Percentiles rank a stretch among this genome's conserved stretches.
phyloP scores from a whole-genome alignment of 225 moss, liverwort and hornwort genomes.

The Bryum argenteum region DNA sequence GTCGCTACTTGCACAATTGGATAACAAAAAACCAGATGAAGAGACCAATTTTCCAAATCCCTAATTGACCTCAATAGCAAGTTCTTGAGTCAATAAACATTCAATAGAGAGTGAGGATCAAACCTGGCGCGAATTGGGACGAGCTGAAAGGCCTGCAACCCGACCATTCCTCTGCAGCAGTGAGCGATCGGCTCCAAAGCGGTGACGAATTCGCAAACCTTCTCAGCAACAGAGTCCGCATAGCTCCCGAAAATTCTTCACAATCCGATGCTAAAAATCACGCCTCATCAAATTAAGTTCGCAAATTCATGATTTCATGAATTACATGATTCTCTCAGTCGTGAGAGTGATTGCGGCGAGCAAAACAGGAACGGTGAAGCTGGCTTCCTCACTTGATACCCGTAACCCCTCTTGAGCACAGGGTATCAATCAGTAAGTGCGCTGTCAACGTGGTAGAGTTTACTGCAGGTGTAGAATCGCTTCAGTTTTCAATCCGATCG shows the following conservation, averaged over 20 bases:
- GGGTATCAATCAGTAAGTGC: no score
- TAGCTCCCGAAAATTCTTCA: conserved; percentile 21
- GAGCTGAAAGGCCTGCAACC: conserved; percentile 18
- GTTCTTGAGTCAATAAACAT: neutral
- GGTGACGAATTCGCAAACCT: conserved; percentile 25
- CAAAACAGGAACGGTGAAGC: no score
- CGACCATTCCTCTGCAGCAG: conserved; percentile 25
- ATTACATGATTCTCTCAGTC: no score
- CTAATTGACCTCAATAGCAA: neutral
- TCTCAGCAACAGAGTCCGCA: conserved; percentile 28
- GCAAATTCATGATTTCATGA: neutral
- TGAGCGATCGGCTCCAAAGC: conserved; percentile 26
- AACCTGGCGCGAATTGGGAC: conserved; percentile 30
- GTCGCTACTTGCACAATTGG: no score
- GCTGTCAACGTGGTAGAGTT: no score
- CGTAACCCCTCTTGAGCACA: no score
- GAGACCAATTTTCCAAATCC: neutral
- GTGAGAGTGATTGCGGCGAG: no score
- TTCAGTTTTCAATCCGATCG: no score
- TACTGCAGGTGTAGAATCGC: no score
- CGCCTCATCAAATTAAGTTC: conserved; percentile 13
- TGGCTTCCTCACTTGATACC: no score
- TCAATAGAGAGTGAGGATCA: neutral
- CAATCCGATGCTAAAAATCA: no score
- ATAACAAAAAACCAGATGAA: neutral